Conservation (phyloP, 106 monocot genomes). For the Phalaenopsis equestris region DNA sequence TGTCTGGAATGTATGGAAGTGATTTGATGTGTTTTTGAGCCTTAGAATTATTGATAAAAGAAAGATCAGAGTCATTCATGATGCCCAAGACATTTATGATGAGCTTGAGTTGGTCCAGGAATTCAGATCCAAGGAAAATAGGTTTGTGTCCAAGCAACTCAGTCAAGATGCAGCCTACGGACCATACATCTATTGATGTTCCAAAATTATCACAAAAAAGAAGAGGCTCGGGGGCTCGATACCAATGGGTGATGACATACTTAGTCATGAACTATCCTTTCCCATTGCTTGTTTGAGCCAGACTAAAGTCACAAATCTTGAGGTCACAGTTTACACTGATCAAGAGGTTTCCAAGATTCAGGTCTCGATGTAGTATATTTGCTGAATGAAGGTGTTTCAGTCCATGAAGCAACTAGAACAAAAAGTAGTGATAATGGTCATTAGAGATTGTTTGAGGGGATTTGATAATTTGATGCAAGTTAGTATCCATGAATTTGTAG, state of each 20-base stretch:
- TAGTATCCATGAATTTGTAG: conserved; percentile 69
- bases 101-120: conserved; percentile 70
- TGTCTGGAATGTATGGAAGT: conserved; percentile 42
- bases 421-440: conserved; percentile 71
- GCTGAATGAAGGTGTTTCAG: conserved; percentile 71
- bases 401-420: conserved; percentile 44
- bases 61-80: conserved; percentile 43
- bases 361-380: conserved; percentile 67
- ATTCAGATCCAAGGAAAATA: conserved; percentile 64
- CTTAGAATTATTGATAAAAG: conserved; percentile 63
- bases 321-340: conserved; percentile 72
- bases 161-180: conserved; percentile 74
- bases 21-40: conserved; percentile 58
- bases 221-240: conserved; percentile 61
- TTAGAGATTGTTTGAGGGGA: conserved; percentile 63
- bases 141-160: conserved; percentile 68
- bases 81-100: conserved; percentile 59
- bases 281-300: conserved; percentile 47
- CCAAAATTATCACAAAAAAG: conserved; percentile 69
- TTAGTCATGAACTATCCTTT: conserved; percentile 61
- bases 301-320: conserved; percentile 71
- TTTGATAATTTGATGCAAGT: conserved; percentile 70
- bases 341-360: conserved; percentile 72
- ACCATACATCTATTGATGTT: conserved; percentile 76
- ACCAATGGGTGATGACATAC: conserved; percentile 76